These are phyloP conservation scores for Lentinus polychrous DNA, from an alignment of 1,284 basidiomycete species.

Conservation along the genomic window DNA sequence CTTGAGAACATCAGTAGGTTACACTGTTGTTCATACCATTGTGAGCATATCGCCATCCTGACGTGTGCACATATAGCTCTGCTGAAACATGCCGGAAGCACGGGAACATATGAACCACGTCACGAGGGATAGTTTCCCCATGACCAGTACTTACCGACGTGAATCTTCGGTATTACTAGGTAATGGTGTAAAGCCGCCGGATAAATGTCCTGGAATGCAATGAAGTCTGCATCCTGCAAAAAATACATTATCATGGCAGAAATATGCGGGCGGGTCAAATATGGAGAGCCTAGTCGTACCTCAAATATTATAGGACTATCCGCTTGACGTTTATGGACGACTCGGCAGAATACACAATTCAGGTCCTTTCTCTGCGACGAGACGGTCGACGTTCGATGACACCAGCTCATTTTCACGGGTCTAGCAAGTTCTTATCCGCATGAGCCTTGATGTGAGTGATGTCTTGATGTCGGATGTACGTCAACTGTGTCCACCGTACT, in stretches of 20 bases:
- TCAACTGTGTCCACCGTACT: too few species aligned
- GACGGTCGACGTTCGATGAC: too few species aligned
- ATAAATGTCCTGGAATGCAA: conserved; percentile 59
- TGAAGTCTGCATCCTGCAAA: conserved; percentile 50
- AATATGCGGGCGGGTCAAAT: too few species aligned
- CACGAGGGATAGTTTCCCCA: neutral
- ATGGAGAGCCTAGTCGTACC: conserved; percentile 26
- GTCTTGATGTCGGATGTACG: too few species aligned
- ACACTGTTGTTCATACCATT: neutral
- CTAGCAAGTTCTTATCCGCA: too few species aligned
- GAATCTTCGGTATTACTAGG: conserved; percentile 56
- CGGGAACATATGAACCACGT: neutral
- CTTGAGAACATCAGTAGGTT: conserved; percentile 18
- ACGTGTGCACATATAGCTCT: too few species aligned
- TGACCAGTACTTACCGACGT: conserved; percentile 40
- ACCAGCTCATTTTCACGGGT: too few species aligned
- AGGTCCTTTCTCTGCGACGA: too few species aligned
- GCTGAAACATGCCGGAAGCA: neutral
- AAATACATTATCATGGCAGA: too few species aligned
- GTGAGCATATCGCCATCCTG: conserved; percentile 2
- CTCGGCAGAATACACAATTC: too few species aligned
- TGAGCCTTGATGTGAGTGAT: too few species aligned
- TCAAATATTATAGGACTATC: conserved; percentile 40
- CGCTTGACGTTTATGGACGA: too few species aligned
- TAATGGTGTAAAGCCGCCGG: conserved; percentile 59